These are phyloP conservation scores for Rauvolfia tetraphylla DNA, from an alignment of 257 asterid genomes.

Conservation along the genomic window DNA sequence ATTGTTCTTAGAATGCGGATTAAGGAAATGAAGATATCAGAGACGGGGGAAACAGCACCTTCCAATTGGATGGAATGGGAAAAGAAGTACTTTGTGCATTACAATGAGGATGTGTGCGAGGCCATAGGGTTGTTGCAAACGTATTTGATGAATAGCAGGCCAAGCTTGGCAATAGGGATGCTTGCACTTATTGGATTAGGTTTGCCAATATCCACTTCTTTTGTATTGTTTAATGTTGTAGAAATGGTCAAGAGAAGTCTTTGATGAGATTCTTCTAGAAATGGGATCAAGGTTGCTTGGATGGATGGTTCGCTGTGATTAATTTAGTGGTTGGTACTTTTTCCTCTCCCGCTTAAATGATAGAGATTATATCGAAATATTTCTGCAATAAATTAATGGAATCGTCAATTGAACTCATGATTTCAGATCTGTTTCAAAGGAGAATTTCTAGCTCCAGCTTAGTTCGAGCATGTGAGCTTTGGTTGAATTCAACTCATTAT, in stretches of 20 bases:
- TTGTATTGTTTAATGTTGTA: conserved; percentile 24
- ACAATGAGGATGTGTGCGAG: conserved; percentile 49
- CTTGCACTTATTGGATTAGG: conserved; percentile 33
- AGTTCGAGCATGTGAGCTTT: too few species aligned
- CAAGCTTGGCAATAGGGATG: conserved; percentile 59
- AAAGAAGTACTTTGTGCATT: conserved; percentile 36
- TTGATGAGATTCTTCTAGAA: too few species aligned
- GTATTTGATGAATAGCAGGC: conserved; percentile 58
- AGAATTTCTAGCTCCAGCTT: too few species aligned
- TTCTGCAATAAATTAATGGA: too few species aligned
- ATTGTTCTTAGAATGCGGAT: conserved; percentile 51
- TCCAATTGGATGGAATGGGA: conserved; percentile 62
- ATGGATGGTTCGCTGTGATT: too few species aligned
- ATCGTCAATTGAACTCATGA: too few species aligned
- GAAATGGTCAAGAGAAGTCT: conserved; percentile 35
- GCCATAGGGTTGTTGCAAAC: conserved; percentile 43
- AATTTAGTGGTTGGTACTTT: too few species aligned
- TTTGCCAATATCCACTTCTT: conserved; percentile 41
- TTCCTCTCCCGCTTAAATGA: too few species aligned
- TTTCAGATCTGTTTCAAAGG: too few species aligned
- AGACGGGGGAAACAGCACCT: conserved; percentile 16
- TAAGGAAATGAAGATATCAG: conserved; percentile 47
- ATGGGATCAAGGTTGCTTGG: too few species aligned
- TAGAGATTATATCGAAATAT: too few species aligned
- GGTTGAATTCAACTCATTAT: too few species aligned